phyloP scores from a whole-genome alignment of 805 yeast species.

The Spathaspora passalidarum region DNA sequence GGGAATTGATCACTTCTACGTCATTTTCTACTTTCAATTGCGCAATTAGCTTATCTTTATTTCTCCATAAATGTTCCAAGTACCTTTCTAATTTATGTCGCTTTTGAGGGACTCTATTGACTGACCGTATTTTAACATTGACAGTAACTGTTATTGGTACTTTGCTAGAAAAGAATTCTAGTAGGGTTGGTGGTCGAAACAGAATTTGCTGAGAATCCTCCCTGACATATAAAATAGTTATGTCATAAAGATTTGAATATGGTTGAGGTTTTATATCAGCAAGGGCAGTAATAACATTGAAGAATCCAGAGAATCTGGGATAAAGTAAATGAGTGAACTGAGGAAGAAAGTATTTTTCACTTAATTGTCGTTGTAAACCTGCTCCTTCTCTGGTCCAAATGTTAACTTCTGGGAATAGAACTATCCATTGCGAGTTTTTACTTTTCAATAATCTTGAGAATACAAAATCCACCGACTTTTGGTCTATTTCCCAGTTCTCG shows the following conservation, averaged over 20 bases:
- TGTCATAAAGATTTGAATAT: slow-evolving; percentile 50
- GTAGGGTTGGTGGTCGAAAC: slow-evolving; percentile 24
- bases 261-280: slow-evolving; percentile 28
- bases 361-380: slow-evolving; percentile 50
- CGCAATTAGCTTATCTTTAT: slow-evolving; percentile 50
- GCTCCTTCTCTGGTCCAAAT: slow-evolving; percentile 51
- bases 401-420: slow-evolving; percentile 84
- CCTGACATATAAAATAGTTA: slow-evolving; percentile 46
- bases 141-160: slow-evolving; percentile 40
- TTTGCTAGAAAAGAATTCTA: slow-evolving; percentile 23
- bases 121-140: slow-evolving; percentile 45
- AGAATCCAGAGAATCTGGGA: slow-evolving; percentile 68
- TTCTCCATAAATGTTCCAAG: slow-evolving; percentile 71
- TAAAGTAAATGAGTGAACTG: slow-evolving; percentile 59
- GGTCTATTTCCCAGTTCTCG: slow-evolving; percentile 66
- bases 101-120: slow-evolving; percentile 49
- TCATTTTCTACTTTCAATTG: slow-evolving; percentile 19
- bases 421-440: slow-evolving; percentile 56
- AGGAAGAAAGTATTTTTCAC: slow-evolving; percentile 60
- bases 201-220: neutral
- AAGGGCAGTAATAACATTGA: slow-evolving; percentile 45
- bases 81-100: slow-evolving; percentile 64
- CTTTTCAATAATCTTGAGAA: slow-evolving; percentile 36
- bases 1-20: neutral
- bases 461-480: slow-evolving; percentile 28